phyloP scores from a whole-genome alignment of 257 asterid genomes.

The Eucommia ulmoides region DNA sequence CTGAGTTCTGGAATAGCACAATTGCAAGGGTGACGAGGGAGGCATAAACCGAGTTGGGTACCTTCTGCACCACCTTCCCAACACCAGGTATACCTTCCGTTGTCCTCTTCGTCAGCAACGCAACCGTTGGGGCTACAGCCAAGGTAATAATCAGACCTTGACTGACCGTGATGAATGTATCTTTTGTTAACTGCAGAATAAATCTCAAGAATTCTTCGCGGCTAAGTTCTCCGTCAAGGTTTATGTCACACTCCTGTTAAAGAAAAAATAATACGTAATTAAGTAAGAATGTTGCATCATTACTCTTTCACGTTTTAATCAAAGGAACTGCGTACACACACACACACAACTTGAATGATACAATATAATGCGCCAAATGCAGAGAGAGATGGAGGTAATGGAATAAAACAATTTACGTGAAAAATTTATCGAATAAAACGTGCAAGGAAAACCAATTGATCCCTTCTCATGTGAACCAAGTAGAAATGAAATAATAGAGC shows the following conservation, averaged over 20 bases:
- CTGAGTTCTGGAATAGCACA: slow-evolving; percentile 55
- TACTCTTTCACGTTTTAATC: no score
- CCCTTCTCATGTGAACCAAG: no score
- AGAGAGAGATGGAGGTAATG: no score
- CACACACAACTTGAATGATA: no score
- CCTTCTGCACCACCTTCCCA: slow-evolving; percentile 68
- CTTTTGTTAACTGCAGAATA: slow-evolving; percentile 46
- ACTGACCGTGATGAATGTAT: slow-evolving; percentile 54
- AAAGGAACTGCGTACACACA: no score
- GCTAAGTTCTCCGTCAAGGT: slow-evolving; percentile 70
- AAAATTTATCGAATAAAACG: no score
- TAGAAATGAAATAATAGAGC: no score
- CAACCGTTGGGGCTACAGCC: slow-evolving; percentile 88
- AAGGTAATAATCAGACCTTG: slow-evolving; percentile 60
- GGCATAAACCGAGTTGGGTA: slow-evolving; percentile 71
- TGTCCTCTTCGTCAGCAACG: slow-evolving; percentile 61
- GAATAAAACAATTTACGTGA: no score
- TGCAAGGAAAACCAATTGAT: no score
- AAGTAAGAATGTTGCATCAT: no score
- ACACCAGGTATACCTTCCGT: slow-evolving; percentile 82
- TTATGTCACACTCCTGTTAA: slow-evolving; percentile 57
- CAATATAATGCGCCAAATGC: no score
- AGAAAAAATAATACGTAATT: background rate
- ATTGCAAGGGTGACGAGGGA: slow-evolving; percentile 63
- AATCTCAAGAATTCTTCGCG: slow-evolving; percentile 66